Conservation (phyloP, 176 grass and related monocot genomes). For the Juncus inflexus region DNA sequence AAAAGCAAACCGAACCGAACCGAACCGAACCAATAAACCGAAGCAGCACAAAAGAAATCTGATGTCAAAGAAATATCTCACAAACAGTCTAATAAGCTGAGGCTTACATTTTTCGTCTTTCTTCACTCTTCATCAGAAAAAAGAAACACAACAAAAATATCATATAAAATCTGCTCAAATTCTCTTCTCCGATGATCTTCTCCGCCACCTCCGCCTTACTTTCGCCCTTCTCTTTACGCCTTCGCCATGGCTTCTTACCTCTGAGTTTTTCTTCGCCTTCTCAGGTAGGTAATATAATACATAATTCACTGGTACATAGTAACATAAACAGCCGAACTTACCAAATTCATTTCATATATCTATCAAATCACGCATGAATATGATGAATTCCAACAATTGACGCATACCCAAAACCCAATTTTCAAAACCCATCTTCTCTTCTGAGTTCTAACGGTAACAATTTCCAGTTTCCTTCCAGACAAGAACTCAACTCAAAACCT, state of each 20-base stretch:
- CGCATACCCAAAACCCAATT: not conserved
- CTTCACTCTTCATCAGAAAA: not conserved
- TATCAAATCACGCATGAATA: not conserved
- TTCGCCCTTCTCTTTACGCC: constrained; percentile 12
- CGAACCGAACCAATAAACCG: not conserved
- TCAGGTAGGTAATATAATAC: constrained; percentile 10
- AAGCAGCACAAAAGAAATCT: not conserved
- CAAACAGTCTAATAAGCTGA: not conserved
- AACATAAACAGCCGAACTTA: too few relatives aligned
- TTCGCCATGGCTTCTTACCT: not conserved
- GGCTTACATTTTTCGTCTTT: constrained; percentile 14
- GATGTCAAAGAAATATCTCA: constrained; percentile 11
- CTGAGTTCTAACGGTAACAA: constrained; percentile 48
- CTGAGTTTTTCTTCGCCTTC: constrained; percentile 4
- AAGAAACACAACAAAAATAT: not conserved
- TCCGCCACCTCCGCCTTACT: constrained; percentile 8
- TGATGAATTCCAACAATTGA: not conserved
- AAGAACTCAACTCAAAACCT: not conserved
- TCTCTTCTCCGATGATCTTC: constrained; percentile 22
- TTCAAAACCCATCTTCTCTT: not conserved
- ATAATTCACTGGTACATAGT: not conserved
- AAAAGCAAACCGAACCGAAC: not conserved
- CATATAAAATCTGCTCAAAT: not conserved
- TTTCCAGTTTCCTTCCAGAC: constrained; percentile 57
- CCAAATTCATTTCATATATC: not conserved